phyloP scores from a whole-genome alignment of 352 stramenopile genomes.

The Pythium diclinum region DNA sequence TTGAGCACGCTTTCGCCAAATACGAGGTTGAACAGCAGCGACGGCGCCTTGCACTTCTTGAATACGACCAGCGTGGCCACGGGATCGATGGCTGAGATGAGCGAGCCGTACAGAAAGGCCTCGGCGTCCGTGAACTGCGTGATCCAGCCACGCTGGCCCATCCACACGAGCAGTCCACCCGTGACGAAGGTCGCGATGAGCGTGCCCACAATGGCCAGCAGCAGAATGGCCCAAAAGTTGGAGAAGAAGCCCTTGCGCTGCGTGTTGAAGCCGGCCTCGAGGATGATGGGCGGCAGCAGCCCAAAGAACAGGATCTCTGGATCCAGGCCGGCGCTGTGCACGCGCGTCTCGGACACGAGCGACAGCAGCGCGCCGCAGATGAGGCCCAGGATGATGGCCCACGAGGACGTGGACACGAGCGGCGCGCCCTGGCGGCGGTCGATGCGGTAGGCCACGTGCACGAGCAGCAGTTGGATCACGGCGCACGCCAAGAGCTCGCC shows the following conservation, averaged over 20 bases:
- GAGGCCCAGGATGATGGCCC: slow-evolving; percentile 21
- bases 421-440: slow-evolving; percentile 17
- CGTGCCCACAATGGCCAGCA: slow-evolving; percentile 47
- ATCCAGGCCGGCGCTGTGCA: slow-evolving; percentile 15
- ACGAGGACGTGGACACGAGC: slow-evolving; percentile 22
- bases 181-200: slow-evolving; percentile 53
- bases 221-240: slow-evolving; percentile 40
- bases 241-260: slow-evolving; percentile 60
- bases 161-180: slow-evolving; percentile 37
- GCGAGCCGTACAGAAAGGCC: slow-evolving; percentile 84
- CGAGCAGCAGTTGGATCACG: slow-evolving; percentile 23
- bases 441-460: slow-evolving; percentile 27
- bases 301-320: slow-evolving; percentile 50
- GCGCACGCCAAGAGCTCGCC: slow-evolving; percentile 23
- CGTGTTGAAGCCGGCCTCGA: slow-evolving; percentile 62
- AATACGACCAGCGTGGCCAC: slow-evolving; percentile 91
- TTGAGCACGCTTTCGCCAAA: slow-evolving; percentile 90
- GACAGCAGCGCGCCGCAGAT: slow-evolving; percentile 12
- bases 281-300: slow-evolving; percentile 59
- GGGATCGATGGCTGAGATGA: slow-evolving; percentile 92
- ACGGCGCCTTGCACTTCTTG: slow-evolving; percentile 66
- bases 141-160: slow-evolving; percentile 41
- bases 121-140: slow-evolving; percentile 78
- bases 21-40: slow-evolving; percentile 91
- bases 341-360: slow-evolving; percentile 16